A percentile compares a stretch with the other conserved stretches of the same genome.
Evolutionary conservation across 192 early-diverging fungal species (phyloP).

Genomic region (Coemansia sp.): DNA sequence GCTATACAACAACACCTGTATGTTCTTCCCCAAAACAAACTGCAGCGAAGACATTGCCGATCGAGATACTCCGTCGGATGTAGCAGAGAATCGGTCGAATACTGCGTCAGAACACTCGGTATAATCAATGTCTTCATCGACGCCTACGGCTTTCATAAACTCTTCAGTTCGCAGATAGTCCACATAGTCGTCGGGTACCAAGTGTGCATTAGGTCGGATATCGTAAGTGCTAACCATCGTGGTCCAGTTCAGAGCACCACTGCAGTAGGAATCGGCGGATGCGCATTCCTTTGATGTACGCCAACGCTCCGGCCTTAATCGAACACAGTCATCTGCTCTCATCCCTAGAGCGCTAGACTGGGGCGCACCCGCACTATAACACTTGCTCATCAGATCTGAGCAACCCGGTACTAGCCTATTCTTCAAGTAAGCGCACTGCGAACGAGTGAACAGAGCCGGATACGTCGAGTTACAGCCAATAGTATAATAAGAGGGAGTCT

Average conservation of each 20-base stretch:
- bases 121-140: constrained; percentile 29
- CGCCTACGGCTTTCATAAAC: constrained; percentile 62
- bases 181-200: constrained; percentile 67
- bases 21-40: constrained; percentile 59
- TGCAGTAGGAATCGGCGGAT: constrained; percentile 48
- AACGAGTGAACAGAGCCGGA: constrained; percentile 25
- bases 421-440: constrained; percentile 48
- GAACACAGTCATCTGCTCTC: constrained; percentile 22
- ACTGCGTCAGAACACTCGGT: constrained; percentile 61
- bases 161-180: constrained; percentile 58
- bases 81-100: constrained; percentile 47
- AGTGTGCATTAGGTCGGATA: constrained; percentile 59
- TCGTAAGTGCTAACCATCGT: constrained; percentile 75
- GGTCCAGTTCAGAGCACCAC: constrained; percentile 34
- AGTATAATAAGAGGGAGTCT: constrained; percentile 32
- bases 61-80: constrained; percentile 58
- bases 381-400: constrained; percentile 50
- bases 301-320: constrained; percentile 26
- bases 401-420: constrained; percentile 55
- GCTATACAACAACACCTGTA: constrained; percentile 72
- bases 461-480: constrained; percentile 59
- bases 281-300: constrained; percentile 22
- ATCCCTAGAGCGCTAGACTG: constrained; percentile 23
- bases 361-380: constrained; percentile 47
- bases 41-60: constrained; percentile 50